Base-by-base conservation (phyloP, 768 basidiomycete genomes). In the Amanita polypyramis region DNA sequence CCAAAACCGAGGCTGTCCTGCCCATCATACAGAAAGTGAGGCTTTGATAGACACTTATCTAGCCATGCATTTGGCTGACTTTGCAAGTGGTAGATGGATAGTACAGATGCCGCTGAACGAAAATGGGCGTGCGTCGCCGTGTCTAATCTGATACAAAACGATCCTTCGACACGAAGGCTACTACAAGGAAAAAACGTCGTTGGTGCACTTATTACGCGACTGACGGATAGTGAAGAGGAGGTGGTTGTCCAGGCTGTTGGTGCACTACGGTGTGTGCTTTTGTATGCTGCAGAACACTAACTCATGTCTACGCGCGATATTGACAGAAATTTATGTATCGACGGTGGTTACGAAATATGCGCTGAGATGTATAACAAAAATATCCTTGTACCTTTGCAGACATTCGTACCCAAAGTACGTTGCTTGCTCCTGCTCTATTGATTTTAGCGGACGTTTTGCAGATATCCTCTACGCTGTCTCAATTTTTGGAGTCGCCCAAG, bases 291-390 rank as follows among this genome's bases (percentile, higher is more conserved):
- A 30, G 17, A 10, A 43, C 39, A 34, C 23, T 25, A 43, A 12
- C 39, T 17, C 14, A 39, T 3, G 48, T 32, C 37, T 8, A 27
- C 25, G 25, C 25, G 25, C 25, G 4, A 7, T n/a, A 27, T 23
- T 50, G 20, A 10, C 51, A 96, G 93, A 52, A 97, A 96, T 67
- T 65, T 97, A 11, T 92, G 90, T 58, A 83, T 97, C 58, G 94
- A 97, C 59, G 94, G 93, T 12, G 94, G 94, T 44, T 87, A 89
- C 60, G 92, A 96, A 54, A 86, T 96, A 40, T 94, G 93, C 57
- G 90, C 86, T 1, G 91, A 96, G 64, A 94, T 97, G 89, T 94
- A 85, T 67, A 96, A 97, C 64, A 96, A 96, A 69, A 89, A 88
- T 55, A 82, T 96, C 38, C 69, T 96, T 43, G 74, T 80, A 5